Evolutionary conservation across 805 yeast genomes (phyloP), one percentile per base, ranked within the genome.

Genomic region (Spathaspora arborariae): DNA sequence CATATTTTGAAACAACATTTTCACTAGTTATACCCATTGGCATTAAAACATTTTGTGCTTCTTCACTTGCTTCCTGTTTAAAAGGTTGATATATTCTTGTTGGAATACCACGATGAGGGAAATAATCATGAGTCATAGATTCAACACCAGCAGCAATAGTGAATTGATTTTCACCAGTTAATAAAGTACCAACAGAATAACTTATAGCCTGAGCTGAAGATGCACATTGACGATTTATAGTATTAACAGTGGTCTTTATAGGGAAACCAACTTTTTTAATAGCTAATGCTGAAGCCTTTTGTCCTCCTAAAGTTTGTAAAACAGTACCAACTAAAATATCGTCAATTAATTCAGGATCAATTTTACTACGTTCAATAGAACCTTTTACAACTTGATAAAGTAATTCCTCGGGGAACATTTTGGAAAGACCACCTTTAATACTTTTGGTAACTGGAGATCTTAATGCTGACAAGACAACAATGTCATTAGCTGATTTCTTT

Each of bases 71-170:
- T 2, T 39, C 39, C 1, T 42, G 47, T 45, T 46, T 51, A 22
- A 65, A 49, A 1, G 55, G 53, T 22, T 55, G 50, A 35, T 58
- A 56, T 22, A 67, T 62, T 45, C 72, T 53, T 4, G 56, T 45
- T 4, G 72, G 72, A 34, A 68, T 62, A 6, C 72, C 71, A 41
- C 71, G 54, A 41, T 67, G 70, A 13, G 74, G 70, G 49, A 66
- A 68, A 52, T 68, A 68, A 51, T 68, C 73, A 48, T 47, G 56
- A 15, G 73, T 67, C 74, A 70, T 70, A 2, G 71, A 65, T 51
- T 68, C 74, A n/a, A 68, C 74, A 35, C 74, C 74, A 21, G 71
- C 74, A 3, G 72, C 74, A 38, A 68, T 57, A 11, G 70, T 67
- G 16, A 60, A 56, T 22, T 51, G 53, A 35, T 62, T 57, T 37